Evolutionary conservation across 371 early-diverging fungal species (phyloP).

Genomic region (Mortierella sp.): DNA sequence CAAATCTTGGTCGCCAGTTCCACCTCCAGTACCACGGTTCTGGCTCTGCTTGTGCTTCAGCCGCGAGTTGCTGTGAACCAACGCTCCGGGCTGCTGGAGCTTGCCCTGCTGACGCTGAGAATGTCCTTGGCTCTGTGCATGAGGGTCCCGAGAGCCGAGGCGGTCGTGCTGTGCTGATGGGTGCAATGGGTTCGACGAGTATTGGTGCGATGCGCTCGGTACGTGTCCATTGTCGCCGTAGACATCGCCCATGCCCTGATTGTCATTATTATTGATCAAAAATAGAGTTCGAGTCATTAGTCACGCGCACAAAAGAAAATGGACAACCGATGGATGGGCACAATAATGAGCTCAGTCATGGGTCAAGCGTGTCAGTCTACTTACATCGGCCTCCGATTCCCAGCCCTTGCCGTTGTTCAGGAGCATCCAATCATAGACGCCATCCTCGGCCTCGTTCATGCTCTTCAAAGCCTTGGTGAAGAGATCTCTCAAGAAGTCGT

Average conservation of each 20-base stretch:
- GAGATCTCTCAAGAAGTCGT: constrained; percentile 89
- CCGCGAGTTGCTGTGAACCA: constrained; percentile 51
- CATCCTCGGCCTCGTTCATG: constrained; percentile 87
- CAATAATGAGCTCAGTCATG: not conserved
- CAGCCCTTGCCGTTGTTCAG: constrained; percentile 73
- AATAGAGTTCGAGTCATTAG: constrained; percentile 5
- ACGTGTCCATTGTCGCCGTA: constrained; percentile 42
- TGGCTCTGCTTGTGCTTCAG: constrained; percentile 52
- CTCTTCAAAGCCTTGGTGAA: constrained; percentile 89
- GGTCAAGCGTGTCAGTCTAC: constrained; percentile 22
- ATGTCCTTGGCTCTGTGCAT: constrained; percentile 36
- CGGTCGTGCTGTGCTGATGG: constrained; percentile 48
- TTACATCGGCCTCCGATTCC: constrained; percentile 64
- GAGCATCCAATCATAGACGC: constrained; percentile 97
- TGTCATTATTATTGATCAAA: not conserved
- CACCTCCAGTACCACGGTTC: constrained; percentile 26
- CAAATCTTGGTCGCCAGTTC: constrained; percentile 50
- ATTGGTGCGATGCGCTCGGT: constrained; percentile 52
- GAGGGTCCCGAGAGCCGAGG: constrained; percentile 46
- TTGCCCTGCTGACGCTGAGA: constrained; percentile 43
- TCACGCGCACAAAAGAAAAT: not conserved
- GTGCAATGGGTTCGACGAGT: constrained; percentile 55
- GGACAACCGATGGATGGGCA: not conserved
- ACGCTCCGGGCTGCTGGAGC: constrained; percentile 45
- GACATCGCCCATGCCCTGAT: constrained; percentile 30